Evolutionary conservation across 345 rosid genomes (phyloP).

Genomic region (Balakata baccata): DNA sequence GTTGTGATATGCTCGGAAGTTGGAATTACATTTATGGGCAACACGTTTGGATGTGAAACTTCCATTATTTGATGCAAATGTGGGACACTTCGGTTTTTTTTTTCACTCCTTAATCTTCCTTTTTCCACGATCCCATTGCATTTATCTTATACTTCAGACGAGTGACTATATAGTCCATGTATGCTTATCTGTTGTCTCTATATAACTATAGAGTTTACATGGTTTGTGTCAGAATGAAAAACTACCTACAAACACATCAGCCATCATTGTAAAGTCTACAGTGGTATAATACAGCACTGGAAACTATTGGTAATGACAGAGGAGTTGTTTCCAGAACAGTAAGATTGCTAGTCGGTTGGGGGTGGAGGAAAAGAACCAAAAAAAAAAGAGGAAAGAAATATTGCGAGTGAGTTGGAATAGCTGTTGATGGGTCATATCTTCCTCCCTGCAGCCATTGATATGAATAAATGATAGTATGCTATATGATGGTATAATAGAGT

Average conservation of each 20-base stretch:
- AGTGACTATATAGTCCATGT: slow-evolving; percentile 25
- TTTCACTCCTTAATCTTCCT: neutral
- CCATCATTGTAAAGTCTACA: neutral
- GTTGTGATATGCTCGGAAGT: neutral
- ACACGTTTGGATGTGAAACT: neutral
- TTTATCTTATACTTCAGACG: slow-evolving; percentile 19
- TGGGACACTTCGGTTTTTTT: slow-evolving; percentile 5
- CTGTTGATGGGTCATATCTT: too few relatives aligned
- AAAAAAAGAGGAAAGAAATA: too few relatives aligned
- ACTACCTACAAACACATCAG: neutral
- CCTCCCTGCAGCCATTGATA: too few relatives aligned
- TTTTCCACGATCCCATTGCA: slow-evolving; percentile 25
- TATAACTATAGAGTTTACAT: too few relatives aligned
- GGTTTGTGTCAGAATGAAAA: neutral
- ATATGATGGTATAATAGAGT: too few relatives aligned
- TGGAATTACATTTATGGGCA: slow-evolving; percentile 22
- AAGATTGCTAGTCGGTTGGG: too few relatives aligned
- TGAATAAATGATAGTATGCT: too few relatives aligned
- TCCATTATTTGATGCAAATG: slow-evolving; percentile 11
- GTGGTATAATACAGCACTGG: too few relatives aligned
- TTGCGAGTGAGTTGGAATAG: too few relatives aligned
- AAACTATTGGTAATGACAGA: too few relatives aligned
- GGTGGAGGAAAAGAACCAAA: too few relatives aligned
- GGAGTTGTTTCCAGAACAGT: too few relatives aligned
- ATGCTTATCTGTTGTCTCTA: slow-evolving; percentile 3